phyloP scores from a whole-genome alignment of 2,329 filamentous ascomycete genomes.

The Aspergillus thermomutatus region DNA sequence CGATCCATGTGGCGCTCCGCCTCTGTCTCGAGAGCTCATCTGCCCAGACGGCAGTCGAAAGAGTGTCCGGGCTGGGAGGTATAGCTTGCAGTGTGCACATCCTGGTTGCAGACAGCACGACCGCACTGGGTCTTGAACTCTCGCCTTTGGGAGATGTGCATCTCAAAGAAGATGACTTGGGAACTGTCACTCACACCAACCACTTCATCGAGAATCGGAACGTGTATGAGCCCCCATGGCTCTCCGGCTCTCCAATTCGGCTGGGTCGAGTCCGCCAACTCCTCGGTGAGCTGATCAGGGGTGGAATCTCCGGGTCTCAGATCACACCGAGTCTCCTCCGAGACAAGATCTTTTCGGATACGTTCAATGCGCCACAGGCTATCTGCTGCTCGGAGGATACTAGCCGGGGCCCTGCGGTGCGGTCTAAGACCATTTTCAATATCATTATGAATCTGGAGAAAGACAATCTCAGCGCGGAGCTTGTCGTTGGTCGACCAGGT shows the following conservation, averaged over 20 bases:
- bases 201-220: conserved; percentile 39
- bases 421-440: conserved; percentile 35
- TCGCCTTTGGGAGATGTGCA: conserved; percentile 28
- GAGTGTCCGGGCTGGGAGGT: conserved; percentile 45
- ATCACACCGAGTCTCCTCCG: conserved; percentile 25
- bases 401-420: conserved; percentile 21
- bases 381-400: conserved; percentile 35
- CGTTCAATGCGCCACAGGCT: conserved; percentile 32
- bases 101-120: conserved; percentile 47
- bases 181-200: conserved; percentile 44
- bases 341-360: conserved; percentile 35
- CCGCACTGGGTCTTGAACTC: conserved; percentile 25
- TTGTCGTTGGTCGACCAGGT: conserved; percentile 31
- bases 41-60: conserved; percentile 45
- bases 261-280: conserved; percentile 25
- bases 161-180: conserved; percentile 33
- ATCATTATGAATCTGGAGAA: conserved; percentile 35
- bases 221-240: conserved; percentile 32
- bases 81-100: conserved; percentile 57
- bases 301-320: conserved; percentile 18
- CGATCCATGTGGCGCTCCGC: conserved; percentile 61
- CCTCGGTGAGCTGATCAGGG: conserved; percentile 19
- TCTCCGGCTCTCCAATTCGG: conserved; percentile 32
- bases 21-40: conserved; percentile 52
- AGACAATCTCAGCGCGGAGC: conserved; percentile 25